These are phyloP conservation scores for Bromus sterilis DNA, from an alignment of 176 grass and related monocot genomes.

Conservation along the genomic window DNA sequence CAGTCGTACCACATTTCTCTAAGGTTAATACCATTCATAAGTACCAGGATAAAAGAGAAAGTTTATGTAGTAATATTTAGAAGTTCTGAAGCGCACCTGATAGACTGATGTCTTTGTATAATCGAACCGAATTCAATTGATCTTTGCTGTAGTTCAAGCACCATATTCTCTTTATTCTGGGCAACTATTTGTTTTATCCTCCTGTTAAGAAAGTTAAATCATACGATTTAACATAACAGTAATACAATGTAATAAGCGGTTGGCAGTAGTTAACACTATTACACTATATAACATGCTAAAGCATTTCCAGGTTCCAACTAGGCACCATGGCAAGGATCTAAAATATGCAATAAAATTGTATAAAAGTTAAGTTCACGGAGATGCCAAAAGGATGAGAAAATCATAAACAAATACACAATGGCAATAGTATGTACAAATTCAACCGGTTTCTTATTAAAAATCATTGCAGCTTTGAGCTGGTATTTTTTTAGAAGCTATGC, in stretches of 20 bases:
- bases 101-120: conserved; percentile 84
- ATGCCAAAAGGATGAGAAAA: background rate
- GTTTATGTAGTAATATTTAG: background rate
- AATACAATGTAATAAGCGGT: background rate
- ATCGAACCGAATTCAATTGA: conserved; percentile 96
- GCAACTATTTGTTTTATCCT: conserved; percentile 72
- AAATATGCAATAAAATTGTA: background rate
- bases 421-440: background rate
- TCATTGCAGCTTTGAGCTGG: background rate
- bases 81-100: conserved; percentile 52
- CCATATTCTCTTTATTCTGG: conserved; percentile 73
- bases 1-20: conserved; percentile 18
- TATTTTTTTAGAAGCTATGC: conserved; percentile 4
- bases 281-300: background rate
- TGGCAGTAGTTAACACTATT: background rate
- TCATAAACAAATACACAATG: background rate
- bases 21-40: conserved; percentile 3
- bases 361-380: background rate
- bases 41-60: background rate
- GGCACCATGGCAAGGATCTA: background rate
- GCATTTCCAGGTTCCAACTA: background rate
- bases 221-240: conserved; percentile 3
- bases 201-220: conserved; percentile 40
- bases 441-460: background rate
- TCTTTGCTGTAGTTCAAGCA: conserved; percentile 95